Conservation (phyloP, 345 rosid genomes). For the Citrus australasica region DNA sequence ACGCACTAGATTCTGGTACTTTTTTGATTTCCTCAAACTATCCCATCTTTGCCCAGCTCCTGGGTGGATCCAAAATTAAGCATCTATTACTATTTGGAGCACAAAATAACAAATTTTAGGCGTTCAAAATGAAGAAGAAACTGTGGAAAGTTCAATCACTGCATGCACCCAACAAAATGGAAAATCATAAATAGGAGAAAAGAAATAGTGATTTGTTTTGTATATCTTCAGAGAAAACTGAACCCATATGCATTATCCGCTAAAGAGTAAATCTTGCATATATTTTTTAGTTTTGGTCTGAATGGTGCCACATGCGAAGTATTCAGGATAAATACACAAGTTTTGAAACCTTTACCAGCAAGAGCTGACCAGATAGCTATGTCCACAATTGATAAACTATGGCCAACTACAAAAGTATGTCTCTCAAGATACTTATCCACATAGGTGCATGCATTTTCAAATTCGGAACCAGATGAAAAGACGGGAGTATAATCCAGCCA, state of each 20-base stretch:
- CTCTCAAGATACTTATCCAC: conserved; percentile 50
- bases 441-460: conserved; percentile 68
- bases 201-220: too few relatives aligned
- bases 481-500: conserved; percentile 49
- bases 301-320: not conserved
- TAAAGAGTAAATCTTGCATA: too few relatives aligned
- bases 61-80: conserved; percentile 21
- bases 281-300: not conserved
- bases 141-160: not conserved
- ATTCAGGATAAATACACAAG: not conserved
- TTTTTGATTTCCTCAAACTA: conserved; percentile 85
- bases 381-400: conserved; percentile 73
- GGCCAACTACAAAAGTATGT: conserved; percentile 64
- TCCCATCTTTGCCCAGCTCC: conserved; percentile 92
- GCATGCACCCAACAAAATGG: not conserved
- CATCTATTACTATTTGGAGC: not conserved
- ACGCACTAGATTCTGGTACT: conserved; percentile 69
- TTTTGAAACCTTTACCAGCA: conserved; percentile 47
- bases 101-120: not conserved
- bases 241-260: too few relatives aligned
- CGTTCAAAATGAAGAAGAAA: not conserved
- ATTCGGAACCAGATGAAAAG: conserved; percentile 74
- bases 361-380: conserved; percentile 87
- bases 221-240: too few relatives aligned
- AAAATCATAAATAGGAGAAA: not conserved